A percentile compares a stretch with the other conserved stretches of the same genome.
Conservation (phyloP, 2,329 filamentous ascomycete genomes). For the Neofusicoccum sp. region DNA sequence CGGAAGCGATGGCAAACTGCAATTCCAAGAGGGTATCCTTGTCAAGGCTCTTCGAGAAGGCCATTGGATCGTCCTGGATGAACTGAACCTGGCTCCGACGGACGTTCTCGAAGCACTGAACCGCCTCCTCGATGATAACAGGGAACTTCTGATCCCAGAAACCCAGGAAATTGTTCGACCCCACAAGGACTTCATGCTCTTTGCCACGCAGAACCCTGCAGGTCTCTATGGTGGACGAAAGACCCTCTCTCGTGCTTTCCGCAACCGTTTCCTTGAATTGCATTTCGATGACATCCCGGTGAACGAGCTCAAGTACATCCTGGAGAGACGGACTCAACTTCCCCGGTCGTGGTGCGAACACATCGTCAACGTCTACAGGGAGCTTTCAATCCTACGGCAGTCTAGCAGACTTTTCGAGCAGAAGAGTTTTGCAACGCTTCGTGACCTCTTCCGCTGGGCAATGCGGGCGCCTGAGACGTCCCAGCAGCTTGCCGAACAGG, state of each 20-base stretch:
- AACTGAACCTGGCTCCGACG: constrained; percentile 93
- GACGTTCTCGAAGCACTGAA: constrained; percentile 97
- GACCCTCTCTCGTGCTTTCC: constrained; percentile 86
- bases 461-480: constrained; percentile 78
- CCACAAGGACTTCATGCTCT: constrained; percentile 94
- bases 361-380: constrained; percentile 92
- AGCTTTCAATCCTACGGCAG: constrained; percentile 85
- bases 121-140: constrained; percentile 90
- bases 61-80: constrained; percentile 97
- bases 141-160: constrained; percentile 92
- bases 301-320: constrained; percentile 84
- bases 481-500: constrained; percentile 85
- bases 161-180: constrained; percentile 92
- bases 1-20: constrained; percentile 75
- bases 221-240: constrained; percentile 95
- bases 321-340: constrained; percentile 84
- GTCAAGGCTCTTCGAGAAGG: constrained; percentile 90
- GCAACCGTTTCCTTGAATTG: constrained; percentile 93
- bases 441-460: constrained; percentile 96
- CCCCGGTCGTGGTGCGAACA: constrained; percentile 86
- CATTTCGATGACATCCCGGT: constrained; percentile 99
- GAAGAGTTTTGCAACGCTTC: constrained; percentile 92
- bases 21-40: constrained; percentile 89
- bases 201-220: constrained; percentile 95
- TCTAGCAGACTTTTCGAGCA: constrained; percentile 92